Evolutionary conservation across 192 early-diverging fungal species (phyloP), one percentile per base, ranked within the genome.

Genomic region (Coemansia sp.): DNA sequence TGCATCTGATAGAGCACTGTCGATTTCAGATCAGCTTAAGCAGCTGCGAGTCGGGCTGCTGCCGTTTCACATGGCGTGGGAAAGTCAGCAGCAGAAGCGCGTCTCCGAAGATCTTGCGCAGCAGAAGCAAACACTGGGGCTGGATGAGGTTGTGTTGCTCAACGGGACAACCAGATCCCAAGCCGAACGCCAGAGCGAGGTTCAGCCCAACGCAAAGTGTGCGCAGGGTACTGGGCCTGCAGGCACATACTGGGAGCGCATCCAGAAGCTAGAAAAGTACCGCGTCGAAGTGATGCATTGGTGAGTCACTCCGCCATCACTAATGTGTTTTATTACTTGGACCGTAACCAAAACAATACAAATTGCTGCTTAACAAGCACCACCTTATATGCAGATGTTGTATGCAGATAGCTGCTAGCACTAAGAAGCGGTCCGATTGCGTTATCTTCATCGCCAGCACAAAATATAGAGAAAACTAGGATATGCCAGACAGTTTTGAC

Each of bases 201-300:
- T 21, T 0, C 67, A 64, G 58, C 71, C 74, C 23, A 77, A 82
- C 31, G 64, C 74, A 42, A 70, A 66, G 62, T 68, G 62, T 51
- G 70, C 80, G 7, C 80, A 82, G 64, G 80, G 80, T 24, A 56
- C 63, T 22, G 80, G 75, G 10, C 59, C 70, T 4, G 58, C 68
- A 1, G 80, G 80, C 21, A 72, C 68, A 24, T 76, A 82, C 65
- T 82, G 80, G 80, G 75, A 82, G 60, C 74, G 71, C 8, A 66
- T 76, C 14, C 80, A 82, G 53, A 82, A 76, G 36, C 74, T 76
- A n/a, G 80, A 82, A 54, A 72, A 70, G 61, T 82, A 82, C 57
- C 74, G 80, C 21, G 80, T 82, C 4, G 80, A 82, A 27, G 75
- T 76, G 39, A 76, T 82, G 68, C 74, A 82, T 62, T 82, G 80